Evolutionary conservation across 495 filamentous ascomycete genomes (phyloP).

Genomic region (Aspergillus bridgeri): DNA sequence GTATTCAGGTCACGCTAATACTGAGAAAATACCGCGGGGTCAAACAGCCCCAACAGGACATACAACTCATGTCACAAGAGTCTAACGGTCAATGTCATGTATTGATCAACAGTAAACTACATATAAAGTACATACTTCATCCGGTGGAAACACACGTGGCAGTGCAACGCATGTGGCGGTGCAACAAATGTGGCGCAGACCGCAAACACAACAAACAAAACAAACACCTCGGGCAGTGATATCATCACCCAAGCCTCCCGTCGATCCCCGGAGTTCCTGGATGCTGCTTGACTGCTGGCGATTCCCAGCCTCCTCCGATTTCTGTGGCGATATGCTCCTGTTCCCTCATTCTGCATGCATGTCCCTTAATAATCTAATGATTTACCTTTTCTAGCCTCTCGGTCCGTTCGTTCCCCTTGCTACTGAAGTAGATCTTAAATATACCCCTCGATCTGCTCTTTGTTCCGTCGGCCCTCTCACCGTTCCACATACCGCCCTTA

Average conservation of each 20-base stretch:
- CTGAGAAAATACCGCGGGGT: too few relatives aligned
- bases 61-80: too few relatives aligned
- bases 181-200: conserved; percentile 1
- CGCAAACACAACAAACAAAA: too few relatives aligned
- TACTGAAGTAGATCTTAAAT: neutral
- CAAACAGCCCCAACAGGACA: neutral
- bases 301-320: neutral
- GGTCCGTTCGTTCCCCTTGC: neutral
- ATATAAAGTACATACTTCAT: too few relatives aligned
- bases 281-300: neutral
- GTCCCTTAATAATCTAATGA: neutral
- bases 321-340: too few relatives aligned
- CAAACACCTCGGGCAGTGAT: conserved; percentile 9
- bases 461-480: neutral
- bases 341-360: neutral
- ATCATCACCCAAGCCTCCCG: conserved; percentile 6
- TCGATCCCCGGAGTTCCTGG: neutral
- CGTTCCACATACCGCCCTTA: neutral
- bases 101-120: too few relatives aligned
- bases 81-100: too few relatives aligned
- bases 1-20: too few relatives aligned
- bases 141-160: too few relatives aligned
- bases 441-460: neutral
- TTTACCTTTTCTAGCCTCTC: neutral
- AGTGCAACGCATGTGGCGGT: neutral